Percentiles rank a stretch among this genome's conserved stretches.
Conservation (phyloP, 805 yeast genomes). For the Yarrowia deformans region DNA sequence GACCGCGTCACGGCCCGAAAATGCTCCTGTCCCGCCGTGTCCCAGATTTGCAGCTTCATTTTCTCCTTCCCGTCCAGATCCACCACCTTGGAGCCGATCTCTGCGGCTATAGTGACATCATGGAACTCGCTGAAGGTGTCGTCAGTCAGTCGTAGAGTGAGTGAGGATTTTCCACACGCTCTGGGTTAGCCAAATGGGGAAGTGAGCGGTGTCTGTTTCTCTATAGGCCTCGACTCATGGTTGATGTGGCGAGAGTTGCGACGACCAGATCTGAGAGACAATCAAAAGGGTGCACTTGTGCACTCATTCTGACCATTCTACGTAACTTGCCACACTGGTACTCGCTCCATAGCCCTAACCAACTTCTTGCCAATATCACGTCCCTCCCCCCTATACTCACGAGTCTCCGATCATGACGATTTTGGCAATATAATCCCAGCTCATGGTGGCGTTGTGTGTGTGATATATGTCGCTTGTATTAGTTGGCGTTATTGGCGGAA, state of each 20-base stretch:
- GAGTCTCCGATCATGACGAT: constrained; percentile 52
- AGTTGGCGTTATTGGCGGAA: too few relatives aligned
- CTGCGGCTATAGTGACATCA: constrained; percentile 52
- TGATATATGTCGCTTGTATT: neutral
- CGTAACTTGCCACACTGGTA: neutral
- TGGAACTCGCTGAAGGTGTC: constrained; percentile 50
- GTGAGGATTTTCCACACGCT: constrained; percentile 52
- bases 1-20: constrained; percentile 51
- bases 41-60: constrained; percentile 52
- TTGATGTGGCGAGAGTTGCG: neutral
- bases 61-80: constrained; percentile 41
- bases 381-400: constrained; percentile 43
- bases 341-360: neutral
- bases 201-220: neutral
- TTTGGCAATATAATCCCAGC: constrained; percentile 38
- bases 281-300: too few relatives aligned
- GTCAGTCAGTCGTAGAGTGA: constrained; percentile 51
- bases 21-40: constrained; percentile 52
- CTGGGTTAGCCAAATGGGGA: constrained; percentile 41
- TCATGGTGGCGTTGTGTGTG: constrained; percentile 1
- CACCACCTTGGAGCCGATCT: constrained; percentile 51
- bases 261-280: neutral
- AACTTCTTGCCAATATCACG: neutral
- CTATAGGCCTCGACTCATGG: too few relatives aligned
- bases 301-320: too few relatives aligned